A percentile compares a stretch with the other conserved stretches of the same genome.
Evolutionary conservation across 805 yeast genomes (phyloP).

Genomic region (Metschnikowia similis): DNA sequence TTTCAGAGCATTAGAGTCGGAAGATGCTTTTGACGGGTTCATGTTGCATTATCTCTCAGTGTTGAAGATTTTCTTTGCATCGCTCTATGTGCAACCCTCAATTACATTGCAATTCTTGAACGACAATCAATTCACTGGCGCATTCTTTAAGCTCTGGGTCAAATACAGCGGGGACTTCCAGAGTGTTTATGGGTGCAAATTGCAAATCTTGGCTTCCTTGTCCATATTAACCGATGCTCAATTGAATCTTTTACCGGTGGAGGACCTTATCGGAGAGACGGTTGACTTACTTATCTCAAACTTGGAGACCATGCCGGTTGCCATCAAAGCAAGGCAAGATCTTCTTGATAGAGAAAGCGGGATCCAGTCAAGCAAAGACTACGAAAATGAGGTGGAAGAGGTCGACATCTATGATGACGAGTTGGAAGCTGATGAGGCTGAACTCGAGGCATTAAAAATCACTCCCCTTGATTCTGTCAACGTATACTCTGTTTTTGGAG

Average conservation of each 20-base stretch:
- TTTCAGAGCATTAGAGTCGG: slow-evolving; percentile 30
- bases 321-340: slow-evolving; percentile 45
- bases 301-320: slow-evolving; percentile 44
- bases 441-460: slow-evolving; percentile 76
- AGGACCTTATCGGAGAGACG: slow-evolving; percentile 33
- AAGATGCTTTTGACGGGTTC: slow-evolving; percentile 41
- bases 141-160: slow-evolving; percentile 47
- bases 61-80: slow-evolving; percentile 40
- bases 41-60: slow-evolving; percentile 42
- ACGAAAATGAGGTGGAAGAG: slow-evolving; percentile 26
- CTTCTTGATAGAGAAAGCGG: slow-evolving; percentile 38
- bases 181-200: slow-evolving; percentile 53
- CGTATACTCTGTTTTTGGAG: slow-evolving; percentile 62
- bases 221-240: slow-evolving; percentile 33
- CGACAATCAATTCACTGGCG: slow-evolving; percentile 33
- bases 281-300: slow-evolving; percentile 38
- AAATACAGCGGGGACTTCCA: slow-evolving; percentile 42
- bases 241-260: slow-evolving; percentile 26
- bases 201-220: slow-evolving; percentile 46
- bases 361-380: slow-evolving; percentile 23
- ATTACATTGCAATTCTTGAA: slow-evolving; percentile 33
- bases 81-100: slow-evolving; percentile 36
- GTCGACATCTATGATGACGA: slow-evolving; percentile 20
- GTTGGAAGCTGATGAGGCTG: slow-evolving; percentile 62
- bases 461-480: slow-evolving; percentile 77